Evolutionary conservation across 768 basidiomycete species (phyloP), one percentile per base, ranked within the genome.

Genomic region (Macrolepiota fuliginosa): DNA sequence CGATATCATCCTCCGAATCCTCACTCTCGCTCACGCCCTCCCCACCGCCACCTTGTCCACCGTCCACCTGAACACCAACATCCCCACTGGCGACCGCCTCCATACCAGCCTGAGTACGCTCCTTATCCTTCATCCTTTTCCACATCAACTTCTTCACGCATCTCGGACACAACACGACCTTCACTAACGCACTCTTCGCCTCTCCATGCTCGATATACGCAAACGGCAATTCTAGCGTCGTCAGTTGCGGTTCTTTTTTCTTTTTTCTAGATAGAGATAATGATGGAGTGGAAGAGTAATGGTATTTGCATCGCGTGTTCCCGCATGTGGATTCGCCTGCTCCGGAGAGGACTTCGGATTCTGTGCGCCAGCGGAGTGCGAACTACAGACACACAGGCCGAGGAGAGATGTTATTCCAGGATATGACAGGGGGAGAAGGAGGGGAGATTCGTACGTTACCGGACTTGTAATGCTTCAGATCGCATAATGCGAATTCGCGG

Each of bases 381-480:
- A 98, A 90, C 89, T 95, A 63, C 17, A 51, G 3, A 47, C 19
- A 24, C n/a, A n/a, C n/a, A n/a, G n/a, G n/a, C n/a, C n/a, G n/a
- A n/a, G n/a, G n/a, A 35, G n/a, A 11, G 36, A 36, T 22, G 6
- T 6, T 24, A 62, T 19, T 42, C 62, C 13, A 54, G 40, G 42
- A n/a, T 32, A 56, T n/a, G n/a, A n/a, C 15, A 47, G 58, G 37
- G 35, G 40, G 40, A 56, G 2, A 17, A 39, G 22, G 46, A 42
- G 10, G 22, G 56, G 13, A 50, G 32, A 24, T 19, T 71, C 88
- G 64, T 63, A 96, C 94, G 63, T 91, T 90, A 15, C 93, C 92
- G 0, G 90, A 87, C 76, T 94, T 97, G 80, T 92, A 97, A 70
- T 98, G 96, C 77, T 98, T 98, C 62, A 98, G 77, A 74, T 98